Evolutionary conservation across 2,329 filamentous ascomycete genomes (phyloP), one percentile per base, ranked within the genome.

Genomic region (Plectosphaerella cucumerina): DNA sequence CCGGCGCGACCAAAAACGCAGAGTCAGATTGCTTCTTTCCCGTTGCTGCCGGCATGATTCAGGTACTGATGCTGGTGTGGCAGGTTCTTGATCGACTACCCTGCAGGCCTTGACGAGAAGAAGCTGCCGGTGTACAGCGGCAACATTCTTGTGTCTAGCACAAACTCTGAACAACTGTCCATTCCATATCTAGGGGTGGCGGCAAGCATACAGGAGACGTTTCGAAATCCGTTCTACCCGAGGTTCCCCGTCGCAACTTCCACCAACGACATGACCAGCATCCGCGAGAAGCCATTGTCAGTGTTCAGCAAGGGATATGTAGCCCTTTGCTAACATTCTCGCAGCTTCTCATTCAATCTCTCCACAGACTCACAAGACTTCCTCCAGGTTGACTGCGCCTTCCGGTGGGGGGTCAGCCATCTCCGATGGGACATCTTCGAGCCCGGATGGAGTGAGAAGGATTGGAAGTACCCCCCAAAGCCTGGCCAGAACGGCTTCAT

Each of bases 111-210:
- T 3, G 54, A 64, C 11, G 47, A 59, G 6, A 50, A 68, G 21
- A 59, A 61, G 41, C 57, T 76, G 42, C 73, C 72, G 0, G 55
- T 75, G 5, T 76, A 76, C 52, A 67, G 70, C 37, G 74, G 74
- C 18, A 75, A 75, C 55, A 60, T 76, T 20, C 63, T 68, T 50
- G 57, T 77, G 18, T 62, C 60, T 5, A 68, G 68, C n/a, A 63
- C 65, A 42, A 69, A 70, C 34, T 67, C 66, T 8, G 74, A 75
- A 49, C 56, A 63, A 12, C 60, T 76, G 2, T 67, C 67, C 8
- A 65, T 76, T 18, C 71, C 72, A 1, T 76, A 76, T 45, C 55
- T 60, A 44, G 65, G 60, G 18, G 50, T 56, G 4, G 53, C 42
- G 9, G 43, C 50, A 5, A 49, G 52, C 6, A 20, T 56, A 0